Conservation (phyloP, 2,329 filamentous ascomycete genomes). For the Phialemoniopsis sp. region DNA sequence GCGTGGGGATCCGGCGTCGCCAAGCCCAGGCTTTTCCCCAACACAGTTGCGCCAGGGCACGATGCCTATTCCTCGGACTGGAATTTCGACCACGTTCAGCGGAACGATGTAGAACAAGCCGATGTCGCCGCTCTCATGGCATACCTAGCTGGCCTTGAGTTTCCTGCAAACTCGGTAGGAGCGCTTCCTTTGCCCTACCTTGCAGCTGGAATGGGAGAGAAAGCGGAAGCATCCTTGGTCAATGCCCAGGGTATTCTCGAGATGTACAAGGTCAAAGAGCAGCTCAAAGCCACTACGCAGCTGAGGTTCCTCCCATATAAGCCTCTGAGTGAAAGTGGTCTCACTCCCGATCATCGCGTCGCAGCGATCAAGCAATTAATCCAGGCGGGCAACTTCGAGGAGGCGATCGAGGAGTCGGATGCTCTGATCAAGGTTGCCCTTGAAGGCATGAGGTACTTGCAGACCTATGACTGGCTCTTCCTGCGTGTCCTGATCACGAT, state of each 20-base stretch:
- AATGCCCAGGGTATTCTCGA: slow-evolving; percentile 88
- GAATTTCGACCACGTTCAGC: slow-evolving; percentile 72
- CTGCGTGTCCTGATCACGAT: slow-evolving; percentile 81
- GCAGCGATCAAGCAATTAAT: slow-evolving; percentile 66
- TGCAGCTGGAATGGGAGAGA: slow-evolving; percentile 65
- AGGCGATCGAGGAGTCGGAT: slow-evolving; percentile 75
- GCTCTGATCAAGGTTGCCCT: slow-evolving; percentile 73
- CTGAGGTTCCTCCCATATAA: slow-evolving; percentile 75
- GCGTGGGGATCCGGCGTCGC: slow-evolving; percentile 92
- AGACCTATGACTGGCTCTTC: slow-evolving; percentile 99
- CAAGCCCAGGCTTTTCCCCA: slow-evolving; percentile 56
- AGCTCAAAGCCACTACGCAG: slow-evolving; percentile 70
- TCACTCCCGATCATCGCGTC: slow-evolving; percentile 64
- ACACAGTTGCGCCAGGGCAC: slow-evolving; percentile 68
- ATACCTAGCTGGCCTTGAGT: slow-evolving; percentile 81
- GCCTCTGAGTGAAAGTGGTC: slow-evolving; percentile 59
- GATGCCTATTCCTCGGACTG: slow-evolving; percentile 91
- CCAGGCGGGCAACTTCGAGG: slow-evolving; percentile 58
- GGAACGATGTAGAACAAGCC: slow-evolving; percentile 90
- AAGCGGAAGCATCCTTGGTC: slow-evolving; percentile 77
- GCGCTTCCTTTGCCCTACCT: slow-evolving; percentile 84
- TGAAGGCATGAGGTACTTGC: slow-evolving; percentile 84
- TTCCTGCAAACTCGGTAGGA: slow-evolving; percentile 94
- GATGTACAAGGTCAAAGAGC: slow-evolving; percentile 94
- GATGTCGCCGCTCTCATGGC: slow-evolving; percentile 96